Conservation (phyloP, 2,329 filamentous ascomycete species). For the Trichophyton benhamiae region DNA sequence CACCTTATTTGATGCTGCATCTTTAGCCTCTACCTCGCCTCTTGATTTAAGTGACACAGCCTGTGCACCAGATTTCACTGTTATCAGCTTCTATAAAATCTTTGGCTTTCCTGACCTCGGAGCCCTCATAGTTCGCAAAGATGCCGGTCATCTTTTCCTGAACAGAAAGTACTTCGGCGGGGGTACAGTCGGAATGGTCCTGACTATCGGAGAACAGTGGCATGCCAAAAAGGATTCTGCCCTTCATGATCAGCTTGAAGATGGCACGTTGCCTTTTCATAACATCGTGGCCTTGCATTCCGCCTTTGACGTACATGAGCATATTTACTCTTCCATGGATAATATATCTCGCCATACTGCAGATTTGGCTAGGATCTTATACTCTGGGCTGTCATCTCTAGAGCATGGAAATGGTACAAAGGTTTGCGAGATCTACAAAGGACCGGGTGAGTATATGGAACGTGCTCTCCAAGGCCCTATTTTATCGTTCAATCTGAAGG, state of each 20-base stretch:
- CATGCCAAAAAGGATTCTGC: conserved; percentile 61
- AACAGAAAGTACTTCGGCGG: conserved; percentile 77
- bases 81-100: conserved; percentile 91
- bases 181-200: conserved; percentile 84
- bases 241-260: conserved; percentile 73
- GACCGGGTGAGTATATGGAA: conserved; percentile 31
- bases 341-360: conserved; percentile 59
- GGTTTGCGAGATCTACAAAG: conserved; percentile 56
- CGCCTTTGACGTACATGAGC: conserved; percentile 57
- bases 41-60: conserved; percentile 54
- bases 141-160: conserved; percentile 51
- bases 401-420: conserved; percentile 55
- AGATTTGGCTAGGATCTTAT: conserved; percentile 49
- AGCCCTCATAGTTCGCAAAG: conserved; percentile 66
- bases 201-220: conserved; percentile 66
- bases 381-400: conserved; percentile 46
- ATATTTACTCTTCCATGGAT: conserved; percentile 59
- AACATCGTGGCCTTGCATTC: conserved; percentile 71
- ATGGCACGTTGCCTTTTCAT: conserved; percentile 84
- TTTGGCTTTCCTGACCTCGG: conserved; percentile 92
- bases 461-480: conserved; percentile 53
- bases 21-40: conserved; percentile 62
- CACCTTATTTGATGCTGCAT: conserved; percentile 73
- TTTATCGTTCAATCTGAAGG: conserved; percentile 70
- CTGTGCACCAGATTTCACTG: conserved; percentile 67